A percentile compares a stretch with the other conserved stretches of the same genome.
These are phyloP conservation scores for Pseudocercospora vitis DNA, from an alignment of 2,329 filamentous ascomycete species.

Conservation along the genomic window DNA sequence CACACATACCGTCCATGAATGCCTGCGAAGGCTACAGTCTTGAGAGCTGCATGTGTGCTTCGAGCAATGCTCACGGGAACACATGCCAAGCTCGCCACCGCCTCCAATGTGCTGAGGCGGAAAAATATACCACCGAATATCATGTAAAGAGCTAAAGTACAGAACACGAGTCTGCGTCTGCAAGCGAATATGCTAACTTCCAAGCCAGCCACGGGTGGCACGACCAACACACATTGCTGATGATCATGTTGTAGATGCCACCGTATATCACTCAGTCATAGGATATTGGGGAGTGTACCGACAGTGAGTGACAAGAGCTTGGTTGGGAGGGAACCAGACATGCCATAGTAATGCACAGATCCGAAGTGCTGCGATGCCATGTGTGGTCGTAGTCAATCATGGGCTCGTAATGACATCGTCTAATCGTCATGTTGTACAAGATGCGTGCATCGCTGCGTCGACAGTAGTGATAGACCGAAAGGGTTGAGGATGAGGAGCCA, in stretches of 20 bases:
- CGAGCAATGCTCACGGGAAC: conserved; percentile 16
- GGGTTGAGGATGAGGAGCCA: conserved; percentile 11
- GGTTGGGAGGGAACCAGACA: conserved; percentile 17
- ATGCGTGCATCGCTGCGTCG: conserved; percentile 21
- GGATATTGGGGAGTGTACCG: conserved; percentile 17
- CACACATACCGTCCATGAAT: conserved; percentile 15
- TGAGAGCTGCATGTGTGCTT: conserved; percentile 18
- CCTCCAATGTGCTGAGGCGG: conserved; percentile 13
- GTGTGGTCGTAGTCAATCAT: conserved; percentile 29
- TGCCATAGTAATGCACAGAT: conserved; percentile 25
- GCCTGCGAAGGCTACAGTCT: conserved; percentile 34
- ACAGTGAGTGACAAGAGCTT: conserved; percentile 27
- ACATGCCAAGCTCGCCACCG: conserved; percentile 20
- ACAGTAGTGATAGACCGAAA: conserved; percentile 27
- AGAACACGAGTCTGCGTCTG: conserved; percentile 23
- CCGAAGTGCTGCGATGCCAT: conserved; percentile 22
- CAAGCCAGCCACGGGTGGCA: conserved; percentile 31
- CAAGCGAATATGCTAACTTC: conserved; percentile 18
- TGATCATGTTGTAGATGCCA: conserved; percentile 30
- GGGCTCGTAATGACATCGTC: conserved; percentile 30
- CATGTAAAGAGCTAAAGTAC: conserved; percentile 26
- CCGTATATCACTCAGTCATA: conserved; percentile 29
- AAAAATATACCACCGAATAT: conserved; percentile 19
- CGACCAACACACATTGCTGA: conserved; percentile 34
- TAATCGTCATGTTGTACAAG: conserved; percentile 31